Evolutionary conservation across 2,329 filamentous ascomycete genomes (phyloP).

Genomic region (Lecanicillium sp.): DNA sequence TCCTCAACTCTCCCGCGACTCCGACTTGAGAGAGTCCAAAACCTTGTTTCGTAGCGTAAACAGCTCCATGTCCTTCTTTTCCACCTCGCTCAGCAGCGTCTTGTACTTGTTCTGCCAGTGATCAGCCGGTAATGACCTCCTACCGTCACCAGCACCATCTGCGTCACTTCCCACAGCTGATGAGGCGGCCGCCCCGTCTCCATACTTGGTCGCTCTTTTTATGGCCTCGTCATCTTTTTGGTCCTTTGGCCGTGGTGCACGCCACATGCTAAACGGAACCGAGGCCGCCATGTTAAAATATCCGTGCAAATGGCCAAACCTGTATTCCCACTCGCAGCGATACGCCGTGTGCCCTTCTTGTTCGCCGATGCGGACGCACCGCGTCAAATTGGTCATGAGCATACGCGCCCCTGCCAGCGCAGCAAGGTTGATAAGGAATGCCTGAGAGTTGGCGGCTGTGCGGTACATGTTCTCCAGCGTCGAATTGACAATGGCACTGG

Average conservation of each 20-base stretch:
- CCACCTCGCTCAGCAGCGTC: conserved; percentile 51
- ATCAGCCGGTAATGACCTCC: conserved; percentile 21
- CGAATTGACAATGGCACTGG: conserved; percentile 42
- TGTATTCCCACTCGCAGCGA: conserved; percentile 45
- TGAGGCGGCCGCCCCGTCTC: conserved; percentile 8
- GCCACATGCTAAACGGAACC: conserved; percentile 36
- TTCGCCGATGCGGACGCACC: conserved; percentile 35
- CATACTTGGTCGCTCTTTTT: conserved; percentile 9
- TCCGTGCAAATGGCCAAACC: conserved; percentile 43
- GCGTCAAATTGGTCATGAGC: conserved; percentile 34
- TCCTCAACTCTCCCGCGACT: conserved; percentile 9
- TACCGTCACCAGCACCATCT: conserved; percentile 10
- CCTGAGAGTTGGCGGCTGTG: conserved; percentile 41
- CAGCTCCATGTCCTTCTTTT: conserved; percentile 47
- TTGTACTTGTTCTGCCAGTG: conserved; percentile 46
- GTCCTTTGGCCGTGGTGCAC: conserved; percentile 19
- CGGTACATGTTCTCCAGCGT: conserved; percentile 45
- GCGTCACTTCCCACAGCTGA: conserved; percentile 6
- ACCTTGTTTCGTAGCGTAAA: conserved; percentile 33
- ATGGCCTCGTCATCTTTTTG: conserved; percentile 10
- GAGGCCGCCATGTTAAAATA: conserved; percentile 43
- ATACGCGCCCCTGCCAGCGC: conserved; percentile 46
- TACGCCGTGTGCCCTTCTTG: conserved; percentile 36
- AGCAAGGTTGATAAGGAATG: conserved; percentile 51
- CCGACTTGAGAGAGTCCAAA: conserved; percentile 24